Conservation (phyloP, 1,139 yeast genomes). For the Geotrichum reessii region DNA sequence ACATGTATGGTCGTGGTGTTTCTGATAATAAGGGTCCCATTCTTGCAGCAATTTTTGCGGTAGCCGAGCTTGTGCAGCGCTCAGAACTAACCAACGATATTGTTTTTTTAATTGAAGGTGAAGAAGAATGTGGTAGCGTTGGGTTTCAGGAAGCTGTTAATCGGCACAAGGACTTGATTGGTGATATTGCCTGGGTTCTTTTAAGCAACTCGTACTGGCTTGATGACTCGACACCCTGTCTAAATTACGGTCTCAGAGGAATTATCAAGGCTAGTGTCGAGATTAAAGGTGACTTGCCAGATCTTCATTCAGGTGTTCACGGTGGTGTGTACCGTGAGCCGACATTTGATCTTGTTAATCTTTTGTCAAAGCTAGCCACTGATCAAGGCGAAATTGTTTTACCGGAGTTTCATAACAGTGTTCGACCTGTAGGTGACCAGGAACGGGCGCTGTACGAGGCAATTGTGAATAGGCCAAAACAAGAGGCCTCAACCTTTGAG, state of each 20-base stretch:
- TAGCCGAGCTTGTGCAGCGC: slow-evolving; percentile 58
- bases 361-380: slow-evolving; percentile 58
- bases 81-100: slow-evolving; percentile 62
- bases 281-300: slow-evolving; percentile 68
- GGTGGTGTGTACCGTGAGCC: slow-evolving; percentile 92
- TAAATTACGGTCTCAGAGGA: slow-evolving; percentile 91
- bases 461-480: slow-evolving; percentile 43
- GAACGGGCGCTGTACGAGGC: slow-evolving; percentile 60
- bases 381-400: slow-evolving; percentile 53
- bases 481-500: slow-evolving; percentile 12
- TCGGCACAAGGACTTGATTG: slow-evolving; percentile 49
- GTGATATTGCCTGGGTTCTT: slow-evolving; percentile 78
- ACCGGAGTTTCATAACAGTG: slow-evolving; percentile 65
- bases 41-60: slow-evolving; percentile 83
- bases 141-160: slow-evolving; percentile 70
- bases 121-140: slow-evolving; percentile 87
- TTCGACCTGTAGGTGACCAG: slow-evolving; percentile 48
- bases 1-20: slow-evolving; percentile 85
- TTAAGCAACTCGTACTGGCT: slow-evolving; percentile 92
- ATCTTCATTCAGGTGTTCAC: slow-evolving; percentile 93
- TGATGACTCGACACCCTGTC: slow-evolving; percentile 80
- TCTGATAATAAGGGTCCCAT: slow-evolving; percentile 94
- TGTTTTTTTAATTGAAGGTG: slow-evolving; percentile 84
- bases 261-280: slow-evolving; percentile 74
- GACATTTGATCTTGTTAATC: slow-evolving; percentile 71